Evolutionary conservation across 2,329 filamentous ascomycete species (phyloP), one percentile per base, ranked within the genome.

Genomic region (Aschersonia sp.): DNA sequence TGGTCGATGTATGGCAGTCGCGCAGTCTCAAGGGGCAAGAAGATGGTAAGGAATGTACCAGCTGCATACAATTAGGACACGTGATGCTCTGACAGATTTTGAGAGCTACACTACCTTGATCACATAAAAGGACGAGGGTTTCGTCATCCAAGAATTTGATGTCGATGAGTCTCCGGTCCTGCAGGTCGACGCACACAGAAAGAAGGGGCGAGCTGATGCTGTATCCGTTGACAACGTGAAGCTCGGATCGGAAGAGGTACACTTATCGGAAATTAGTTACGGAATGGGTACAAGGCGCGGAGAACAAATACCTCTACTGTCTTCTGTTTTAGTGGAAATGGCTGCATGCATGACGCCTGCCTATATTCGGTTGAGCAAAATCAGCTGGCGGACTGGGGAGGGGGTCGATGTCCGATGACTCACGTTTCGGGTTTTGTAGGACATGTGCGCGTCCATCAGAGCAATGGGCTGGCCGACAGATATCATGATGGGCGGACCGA

Each of bases 141-240:
- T 71, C 62, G 48, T 84, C 77, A 55, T 83, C 72, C 43, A 85
- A 71, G 56, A 89, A 87, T 57, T 82, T 81, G 10, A 84, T 61
- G 58, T 88, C 82, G 28, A 78, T 61, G 12, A 82, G 63, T n/a
- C 61, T 64, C 9, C 64, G 65, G 5, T 64, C 56, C 1, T 61
- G 65, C 2, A 78, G 60, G 32, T 62, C 61, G 6, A 79, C 52
- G 30, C 61, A 58, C 38, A 68, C 67, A 4, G 63, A 61, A n/a
- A 60, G 59, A 2, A 66, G 66, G 1, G 61, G 55, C 3, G 64
- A 56, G 38, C 62, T 60, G 48, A 68, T 68, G 54, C 76, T 84
- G 49, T 82, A 76, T 40, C 78, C 77, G 46, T 80, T 80, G 48
- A 72, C 62, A 3, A 81, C 72, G 9, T 67, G 61, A 9, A 80